Evolutionary conservation across 1,284 basidiomycete genomes (phyloP).

Genomic region (Tylopilus sp.): DNA sequence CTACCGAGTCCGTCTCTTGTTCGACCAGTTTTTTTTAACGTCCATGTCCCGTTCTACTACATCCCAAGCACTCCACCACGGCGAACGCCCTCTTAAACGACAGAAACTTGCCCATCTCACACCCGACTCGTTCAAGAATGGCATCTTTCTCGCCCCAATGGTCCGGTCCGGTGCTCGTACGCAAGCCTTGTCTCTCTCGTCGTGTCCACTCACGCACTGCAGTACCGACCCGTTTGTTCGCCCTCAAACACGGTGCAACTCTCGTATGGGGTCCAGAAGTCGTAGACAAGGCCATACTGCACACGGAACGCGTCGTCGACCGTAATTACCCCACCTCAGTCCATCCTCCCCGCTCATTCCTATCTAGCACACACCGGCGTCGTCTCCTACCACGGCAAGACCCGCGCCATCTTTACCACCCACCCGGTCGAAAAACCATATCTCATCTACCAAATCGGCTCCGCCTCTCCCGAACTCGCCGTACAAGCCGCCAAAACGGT

Average conservation of each 20-base stretch:
- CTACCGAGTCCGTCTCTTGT: neutral
- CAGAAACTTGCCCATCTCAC: constrained; percentile 55
- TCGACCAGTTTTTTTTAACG: neutral
- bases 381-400: constrained; percentile 83
- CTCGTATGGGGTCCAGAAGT: constrained; percentile 98
- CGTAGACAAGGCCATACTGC: constrained; percentile 94
- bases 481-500: constrained; percentile 88
- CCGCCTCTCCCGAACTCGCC: constrained; percentile 84
- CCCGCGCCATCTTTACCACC: constrained; percentile 84
- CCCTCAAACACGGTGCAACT: constrained; percentile 90
- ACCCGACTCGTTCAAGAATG: constrained; percentile 69
- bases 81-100: constrained; percentile 48
- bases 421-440: constrained; percentile 94
- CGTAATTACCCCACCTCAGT: constrained; percentile 46
- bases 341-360: constrained; percentile 2
- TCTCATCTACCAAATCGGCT: constrained; percentile 91
- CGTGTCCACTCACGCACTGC: neutral
- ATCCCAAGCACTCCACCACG: neutral
- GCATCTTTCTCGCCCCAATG: constrained; percentile 91
- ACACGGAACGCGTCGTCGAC: constrained; percentile 79
- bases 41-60: constrained; percentile 36
- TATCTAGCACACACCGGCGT: constrained; percentile 76
- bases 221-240: constrained; percentile 83
- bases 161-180: constrained; percentile 86
- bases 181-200: constrained; percentile 27